Evolutionary conservation across 495 filamentous ascomycete species (phyloP).

Genomic region (Neurospora sp.): DNA sequence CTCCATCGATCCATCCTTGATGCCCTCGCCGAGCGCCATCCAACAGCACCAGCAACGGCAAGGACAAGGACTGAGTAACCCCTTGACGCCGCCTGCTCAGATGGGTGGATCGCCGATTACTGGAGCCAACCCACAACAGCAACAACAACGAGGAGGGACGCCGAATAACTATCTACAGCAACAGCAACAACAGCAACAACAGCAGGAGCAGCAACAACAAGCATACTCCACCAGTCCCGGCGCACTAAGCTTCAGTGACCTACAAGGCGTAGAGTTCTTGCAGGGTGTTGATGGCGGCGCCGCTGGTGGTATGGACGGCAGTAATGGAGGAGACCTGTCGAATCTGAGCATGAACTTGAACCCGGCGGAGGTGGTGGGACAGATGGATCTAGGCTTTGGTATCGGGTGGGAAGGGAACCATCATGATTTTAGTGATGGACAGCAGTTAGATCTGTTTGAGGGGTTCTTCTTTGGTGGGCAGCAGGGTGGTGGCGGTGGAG

Average conservation of each 20-base stretch:
- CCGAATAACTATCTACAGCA: background rate
- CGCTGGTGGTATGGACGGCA: constrained; percentile 9
- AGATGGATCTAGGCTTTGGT: constrained; percentile 65
- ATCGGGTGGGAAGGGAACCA: constrained; percentile 59
- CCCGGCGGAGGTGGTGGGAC: background rate
- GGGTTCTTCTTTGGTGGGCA: constrained; percentile 80
- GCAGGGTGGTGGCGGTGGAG: constrained; percentile 16
- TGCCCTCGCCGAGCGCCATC: constrained; percentile 27
- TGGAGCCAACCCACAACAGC: background rate
- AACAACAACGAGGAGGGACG: background rate
- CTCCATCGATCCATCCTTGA: constrained; percentile 35
- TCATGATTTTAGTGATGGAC: constrained; percentile 72
- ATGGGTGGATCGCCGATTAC: constrained; percentile 7
- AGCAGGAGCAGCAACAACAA: constrained; percentile 5
- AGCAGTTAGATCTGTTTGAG: constrained; percentile 76
- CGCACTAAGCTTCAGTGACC: constrained; percentile 24
- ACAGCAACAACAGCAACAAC: constrained; percentile 9
- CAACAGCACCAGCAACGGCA: constrained; percentile 15
- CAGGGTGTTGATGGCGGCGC: constrained; percentile 17
- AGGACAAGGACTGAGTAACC: background rate
- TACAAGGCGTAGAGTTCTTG: constrained; percentile 39
- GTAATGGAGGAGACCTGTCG: constrained; percentile 17
- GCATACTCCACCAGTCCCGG: constrained; percentile 8
- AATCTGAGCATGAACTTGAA: background rate
- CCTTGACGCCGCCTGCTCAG: background rate